Conservation (phyloP, 2,329 filamentous ascomycete species). For the Fusarium fracticaudum region DNA sequence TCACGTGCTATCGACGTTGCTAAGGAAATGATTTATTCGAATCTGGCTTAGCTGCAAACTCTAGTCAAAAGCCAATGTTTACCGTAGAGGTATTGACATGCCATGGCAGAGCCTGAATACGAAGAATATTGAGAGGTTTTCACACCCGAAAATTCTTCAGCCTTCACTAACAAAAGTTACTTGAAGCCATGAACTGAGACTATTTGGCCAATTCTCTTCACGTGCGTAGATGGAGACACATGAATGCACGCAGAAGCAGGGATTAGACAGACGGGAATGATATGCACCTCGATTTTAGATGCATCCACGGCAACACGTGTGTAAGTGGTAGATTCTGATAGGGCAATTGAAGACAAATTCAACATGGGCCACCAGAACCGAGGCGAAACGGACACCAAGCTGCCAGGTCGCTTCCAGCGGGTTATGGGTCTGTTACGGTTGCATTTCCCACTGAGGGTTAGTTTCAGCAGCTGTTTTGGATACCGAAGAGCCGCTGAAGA, state of each 20-base stretch:
- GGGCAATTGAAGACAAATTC: slow-evolving; percentile 21
- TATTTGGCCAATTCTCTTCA: slow-evolving; percentile 11
- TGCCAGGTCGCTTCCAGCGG: background rate
- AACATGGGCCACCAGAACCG: background rate
- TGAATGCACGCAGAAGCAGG: slow-evolving; percentile 28
- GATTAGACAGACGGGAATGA: slow-evolving; percentile 10
- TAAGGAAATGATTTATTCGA: slow-evolving; percentile 23
- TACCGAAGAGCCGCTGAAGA: slow-evolving; percentile 20
- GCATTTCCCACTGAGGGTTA: slow-evolving; percentile 4
- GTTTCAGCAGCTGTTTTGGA: slow-evolving; percentile 17
- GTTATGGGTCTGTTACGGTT: slow-evolving; percentile 1
- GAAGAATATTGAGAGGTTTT: background rate
- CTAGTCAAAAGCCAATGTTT: slow-evolving; percentile 20
- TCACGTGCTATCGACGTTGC: background rate
- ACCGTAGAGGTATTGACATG: background rate
- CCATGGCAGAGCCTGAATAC: background rate
- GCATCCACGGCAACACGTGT: slow-evolving; percentile 27
- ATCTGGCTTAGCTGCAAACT: slow-evolving; percentile 20
- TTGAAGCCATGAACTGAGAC: background rate
- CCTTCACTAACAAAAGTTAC: background rate
- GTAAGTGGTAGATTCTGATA: slow-evolving; percentile 24
- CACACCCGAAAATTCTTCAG: background rate
- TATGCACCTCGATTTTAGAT: slow-evolving; percentile 26
- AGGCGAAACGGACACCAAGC: slow-evolving; percentile 1
- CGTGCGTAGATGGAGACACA: slow-evolving; percentile 18